A percentile compares a stretch with the other conserved stretches of the same genome.
phyloP scores from a whole-genome alignment of 805 yeast genomes.

The Yamadazyma philogaea region DNA sequence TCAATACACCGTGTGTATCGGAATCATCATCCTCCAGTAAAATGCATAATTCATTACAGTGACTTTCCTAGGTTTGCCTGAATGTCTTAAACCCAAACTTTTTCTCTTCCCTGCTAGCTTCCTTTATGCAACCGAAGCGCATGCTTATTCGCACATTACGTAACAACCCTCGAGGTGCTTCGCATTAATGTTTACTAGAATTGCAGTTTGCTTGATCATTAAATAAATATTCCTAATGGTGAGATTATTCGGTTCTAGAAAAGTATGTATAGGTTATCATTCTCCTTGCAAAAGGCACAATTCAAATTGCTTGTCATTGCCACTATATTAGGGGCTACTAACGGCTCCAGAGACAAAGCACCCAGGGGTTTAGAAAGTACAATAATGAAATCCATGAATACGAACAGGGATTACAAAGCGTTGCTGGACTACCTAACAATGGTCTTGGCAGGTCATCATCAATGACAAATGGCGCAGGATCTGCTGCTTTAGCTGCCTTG shows the following conservation, averaged over 20 bases:
- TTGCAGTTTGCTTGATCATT: background rate
- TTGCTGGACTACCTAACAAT: slow-evolving; percentile 23
- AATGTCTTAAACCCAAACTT: too few species aligned
- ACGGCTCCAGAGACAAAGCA: slow-evolving; percentile 16
- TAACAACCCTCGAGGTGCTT: background rate
- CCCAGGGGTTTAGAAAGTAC: slow-evolving; percentile 37
- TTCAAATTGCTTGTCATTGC: background rate
- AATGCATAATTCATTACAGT: too few species aligned
- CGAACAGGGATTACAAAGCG: slow-evolving; percentile 11
- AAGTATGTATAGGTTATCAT: slow-evolving; percentile 6
- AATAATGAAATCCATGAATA: slow-evolving; percentile 24
- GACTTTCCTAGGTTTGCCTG: too few species aligned
- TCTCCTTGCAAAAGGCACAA: background rate
- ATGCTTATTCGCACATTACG: background rate
- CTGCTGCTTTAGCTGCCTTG: slow-evolving; percentile 41
- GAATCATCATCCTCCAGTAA: too few species aligned
- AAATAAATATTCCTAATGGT: slow-evolving; percentile 1
- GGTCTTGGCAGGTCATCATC: slow-evolving; percentile 21
- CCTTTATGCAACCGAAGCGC: background rate
- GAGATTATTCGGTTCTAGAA: slow-evolving; percentile 13
- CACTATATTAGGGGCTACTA: background rate
- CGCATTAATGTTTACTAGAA: background rate
- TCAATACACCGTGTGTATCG: too few species aligned
- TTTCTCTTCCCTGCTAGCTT: background rate
- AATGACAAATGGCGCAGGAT: slow-evolving; percentile 33